phyloP scores from a whole-genome alignment of 768 basidiomycete genomes.

The Mycena capillaripes region DNA sequence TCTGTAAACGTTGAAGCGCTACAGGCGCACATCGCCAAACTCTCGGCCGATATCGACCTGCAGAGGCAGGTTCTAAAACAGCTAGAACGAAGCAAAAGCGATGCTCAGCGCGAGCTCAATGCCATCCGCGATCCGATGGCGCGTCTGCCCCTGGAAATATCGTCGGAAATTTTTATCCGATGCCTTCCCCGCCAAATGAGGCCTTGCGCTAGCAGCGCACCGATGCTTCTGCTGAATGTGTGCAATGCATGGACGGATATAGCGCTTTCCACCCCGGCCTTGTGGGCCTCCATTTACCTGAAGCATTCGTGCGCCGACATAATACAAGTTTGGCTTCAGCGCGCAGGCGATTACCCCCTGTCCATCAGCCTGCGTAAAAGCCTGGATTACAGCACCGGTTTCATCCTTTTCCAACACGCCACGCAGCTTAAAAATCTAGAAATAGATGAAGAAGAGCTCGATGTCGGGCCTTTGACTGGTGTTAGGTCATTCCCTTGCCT shows the following conservation, averaged over 20 bases:
- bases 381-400: not conserved
- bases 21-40: not conserved
- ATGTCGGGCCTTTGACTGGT: not conserved
- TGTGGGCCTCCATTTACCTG: not conserved
- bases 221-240: constrained; percentile 4
- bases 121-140: constrained; percentile 3
- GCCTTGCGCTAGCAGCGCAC: not conserved
- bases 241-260: constrained; percentile 2
- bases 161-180: constrained; percentile 4
- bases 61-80: not conserved
- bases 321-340: not conserved
- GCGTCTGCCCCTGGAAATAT: constrained; percentile 14
- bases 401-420: not conserved
- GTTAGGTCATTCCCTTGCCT: not conserved
- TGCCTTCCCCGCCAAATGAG: not conserved
- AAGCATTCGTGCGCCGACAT: not conserved
- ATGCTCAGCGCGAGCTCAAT: not conserved
- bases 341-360: not conserved
- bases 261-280: not conserved
- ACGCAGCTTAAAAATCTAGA: not conserved
- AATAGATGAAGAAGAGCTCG: not conserved
- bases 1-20: not conserved
- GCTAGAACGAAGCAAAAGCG: not conserved
- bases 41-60: not conserved
- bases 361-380: not conserved